These are phyloP conservation scores for Emydomyces testavorans DNA, from an alignment of 2,329 filamentous ascomycete genomes.

Conservation along the genomic window DNA sequence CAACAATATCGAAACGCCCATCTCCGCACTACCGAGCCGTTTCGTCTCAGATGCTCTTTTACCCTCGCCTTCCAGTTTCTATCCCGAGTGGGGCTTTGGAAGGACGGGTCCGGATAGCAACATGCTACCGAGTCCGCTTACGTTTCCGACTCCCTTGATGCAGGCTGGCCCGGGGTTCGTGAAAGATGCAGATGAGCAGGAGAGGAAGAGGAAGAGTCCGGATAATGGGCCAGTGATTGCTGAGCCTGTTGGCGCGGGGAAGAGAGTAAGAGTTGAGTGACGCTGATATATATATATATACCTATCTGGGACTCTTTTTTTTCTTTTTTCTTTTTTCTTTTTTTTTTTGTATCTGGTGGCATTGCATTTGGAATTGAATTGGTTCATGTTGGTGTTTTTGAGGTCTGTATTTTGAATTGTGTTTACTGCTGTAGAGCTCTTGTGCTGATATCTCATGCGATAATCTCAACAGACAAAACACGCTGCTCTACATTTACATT, in stretches of 20 bases:
- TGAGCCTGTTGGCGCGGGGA: conserved; percentile 21
- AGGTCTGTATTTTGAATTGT: not conserved
- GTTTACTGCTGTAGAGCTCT: not conserved
- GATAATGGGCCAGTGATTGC: conserved; percentile 28
- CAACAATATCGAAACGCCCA: conserved; percentile 57
- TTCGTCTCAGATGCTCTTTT: conserved; percentile 82
- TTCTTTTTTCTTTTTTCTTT: too few species aligned
- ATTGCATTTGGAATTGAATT: not conserved
- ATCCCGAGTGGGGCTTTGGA: conserved; percentile 75
- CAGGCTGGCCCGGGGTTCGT: conserved; percentile 32
- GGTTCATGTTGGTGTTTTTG: not conserved
- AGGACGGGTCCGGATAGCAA: conserved; percentile 56
- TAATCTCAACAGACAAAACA: too few species aligned
- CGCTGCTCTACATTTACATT: too few species aligned
- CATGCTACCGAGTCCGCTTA: conserved; percentile 81
- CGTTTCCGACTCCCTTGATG: conserved; percentile 68
- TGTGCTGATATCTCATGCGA: not conserved
- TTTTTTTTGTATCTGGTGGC: not conserved
- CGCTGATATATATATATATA: conserved; percentile 1
- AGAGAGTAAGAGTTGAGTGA: conserved; percentile 29
- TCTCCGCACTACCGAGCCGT: conserved; percentile 83
- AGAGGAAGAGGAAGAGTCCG: conserved; percentile 37
- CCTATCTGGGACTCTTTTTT: not conserved
- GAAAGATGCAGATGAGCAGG: conserved; percentile 32
- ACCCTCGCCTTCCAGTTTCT: conserved; percentile 85